Conservation (phyloP, 352 stramenopile genomes). For the Globisporangium splendens region DNA sequence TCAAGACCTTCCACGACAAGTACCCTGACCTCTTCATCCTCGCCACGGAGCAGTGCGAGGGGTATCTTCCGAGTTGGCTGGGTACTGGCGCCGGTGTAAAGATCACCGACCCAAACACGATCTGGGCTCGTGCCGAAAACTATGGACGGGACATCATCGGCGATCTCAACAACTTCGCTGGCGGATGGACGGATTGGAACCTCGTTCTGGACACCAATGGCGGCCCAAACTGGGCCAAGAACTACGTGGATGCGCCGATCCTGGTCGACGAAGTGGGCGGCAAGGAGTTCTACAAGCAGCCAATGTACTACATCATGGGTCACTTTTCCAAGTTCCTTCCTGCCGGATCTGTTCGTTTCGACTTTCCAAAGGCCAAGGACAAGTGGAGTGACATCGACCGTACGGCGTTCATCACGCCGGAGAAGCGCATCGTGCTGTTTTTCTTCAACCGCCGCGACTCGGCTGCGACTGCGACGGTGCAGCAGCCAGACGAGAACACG, state of each 20-base stretch:
- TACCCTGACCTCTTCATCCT: conserved; percentile 62
- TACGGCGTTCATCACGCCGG: conserved; percentile 31
- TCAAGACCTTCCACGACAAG: conserved; percentile 28
- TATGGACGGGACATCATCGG: conserved; percentile 62
- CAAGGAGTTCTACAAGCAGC: conserved; percentile 33
- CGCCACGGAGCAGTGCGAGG: conserved; percentile 56
- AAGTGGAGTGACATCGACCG: conserved; percentile 28
- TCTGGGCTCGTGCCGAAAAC: conserved; percentile 43
- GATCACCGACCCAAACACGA: conserved; percentile 21
- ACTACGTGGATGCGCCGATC: conserved; percentile 40
- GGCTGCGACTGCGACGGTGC: no score
- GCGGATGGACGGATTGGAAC: conserved; percentile 76
- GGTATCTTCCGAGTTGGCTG: conserved; percentile 32
- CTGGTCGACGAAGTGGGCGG: conserved; percentile 19
- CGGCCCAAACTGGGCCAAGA: conserved; percentile 50
- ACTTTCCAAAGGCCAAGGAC: no score
- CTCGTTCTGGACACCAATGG: conserved; percentile 44
- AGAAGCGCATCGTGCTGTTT: conserved; percentile 29
- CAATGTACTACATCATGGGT: conserved; percentile 39
- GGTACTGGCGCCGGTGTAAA: conserved; percentile 30
- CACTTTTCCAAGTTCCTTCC: conserved; percentile 38
- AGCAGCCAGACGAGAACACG: no score
- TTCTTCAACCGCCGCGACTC: no score
- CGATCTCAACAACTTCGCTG: conserved; percentile 48
- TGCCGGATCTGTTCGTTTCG: conserved; percentile 26